Conservation (phyloP, 2,329 filamentous ascomycete genomes). For the Ascochyta lentis region DNA sequence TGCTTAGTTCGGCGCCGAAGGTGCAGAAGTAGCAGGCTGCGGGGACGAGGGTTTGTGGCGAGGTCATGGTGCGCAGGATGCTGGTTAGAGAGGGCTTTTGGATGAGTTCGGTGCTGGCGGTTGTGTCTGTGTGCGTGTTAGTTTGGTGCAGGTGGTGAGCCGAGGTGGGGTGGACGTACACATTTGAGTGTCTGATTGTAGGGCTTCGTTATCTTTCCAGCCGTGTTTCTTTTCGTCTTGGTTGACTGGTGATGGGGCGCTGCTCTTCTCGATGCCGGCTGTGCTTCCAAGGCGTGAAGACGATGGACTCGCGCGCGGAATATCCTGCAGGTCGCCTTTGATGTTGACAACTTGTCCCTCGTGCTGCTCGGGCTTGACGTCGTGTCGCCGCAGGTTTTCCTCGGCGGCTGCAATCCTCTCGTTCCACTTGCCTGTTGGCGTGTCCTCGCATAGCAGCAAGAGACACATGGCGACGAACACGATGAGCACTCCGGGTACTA, state of each 20-base stretch:
- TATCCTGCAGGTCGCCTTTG: constrained; percentile 8
- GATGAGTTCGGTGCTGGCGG: constrained; percentile 65
- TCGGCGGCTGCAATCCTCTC: constrained; percentile 68
- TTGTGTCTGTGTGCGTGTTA: constrained; percentile 47
- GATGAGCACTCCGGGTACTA: constrained; percentile 81
- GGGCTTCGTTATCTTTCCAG: constrained; percentile 43
- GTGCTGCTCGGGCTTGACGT: background rate
- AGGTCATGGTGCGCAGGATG: constrained; percentile 66
- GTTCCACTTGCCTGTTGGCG: constrained; percentile 79
- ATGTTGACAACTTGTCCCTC: constrained; percentile 14
- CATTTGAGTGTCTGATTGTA: constrained; percentile 31
- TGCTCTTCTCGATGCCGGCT: constrained; percentile 4
- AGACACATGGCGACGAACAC: constrained; percentile 68
- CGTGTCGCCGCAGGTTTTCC: constrained; percentile 53
- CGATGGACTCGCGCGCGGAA: constrained; percentile 2
- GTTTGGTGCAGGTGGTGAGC: background rate
- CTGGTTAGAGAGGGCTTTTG: constrained; percentile 67
- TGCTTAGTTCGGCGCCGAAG: constrained; percentile 64
- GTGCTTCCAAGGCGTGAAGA: constrained; percentile 9
- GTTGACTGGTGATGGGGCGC: background rate
- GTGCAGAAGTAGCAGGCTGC: constrained; percentile 64
- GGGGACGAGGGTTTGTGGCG: constrained; percentile 61
- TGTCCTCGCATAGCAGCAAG: constrained; percentile 77
- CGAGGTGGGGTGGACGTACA: background rate
- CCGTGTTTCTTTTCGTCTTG: constrained; percentile 34